Conservation (phyloP, 148 eudicot genomes). For the Amaranthus palmeri region DNA sequence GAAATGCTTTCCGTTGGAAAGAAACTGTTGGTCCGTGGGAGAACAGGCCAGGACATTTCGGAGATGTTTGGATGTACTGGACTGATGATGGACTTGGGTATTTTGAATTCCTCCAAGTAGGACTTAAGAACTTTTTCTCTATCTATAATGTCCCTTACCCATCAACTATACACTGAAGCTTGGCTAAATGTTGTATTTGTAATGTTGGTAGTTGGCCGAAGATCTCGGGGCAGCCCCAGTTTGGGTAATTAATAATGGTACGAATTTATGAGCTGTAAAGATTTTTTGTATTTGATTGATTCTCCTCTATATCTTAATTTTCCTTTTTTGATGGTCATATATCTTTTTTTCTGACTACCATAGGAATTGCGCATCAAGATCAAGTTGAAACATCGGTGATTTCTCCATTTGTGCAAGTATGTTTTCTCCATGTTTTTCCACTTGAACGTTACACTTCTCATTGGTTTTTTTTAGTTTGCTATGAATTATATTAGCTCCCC, state of each 20-base stretch:
- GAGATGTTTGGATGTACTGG: conserved; percentile 84
- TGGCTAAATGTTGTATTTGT: conserved; percentile 9
- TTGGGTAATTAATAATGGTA: conserved; percentile 94
- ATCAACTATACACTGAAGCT: background rate
- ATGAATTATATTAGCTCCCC: too few relatives aligned
- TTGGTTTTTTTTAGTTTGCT: too few relatives aligned
- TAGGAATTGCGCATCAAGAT: conserved; percentile 49
- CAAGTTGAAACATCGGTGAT: conserved; percentile 53
- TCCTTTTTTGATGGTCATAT: conserved; percentile 5
- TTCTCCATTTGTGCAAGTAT: conserved; percentile 68
- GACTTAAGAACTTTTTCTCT: conserved; percentile 19
- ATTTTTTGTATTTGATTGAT: background rate
- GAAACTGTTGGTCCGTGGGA: conserved; percentile 89
- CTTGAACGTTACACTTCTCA: too few relatives aligned
- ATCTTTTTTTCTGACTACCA: conserved; percentile 5
- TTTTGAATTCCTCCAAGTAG: conserved; percentile 66
- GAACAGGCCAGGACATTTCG: conserved; percentile 76
- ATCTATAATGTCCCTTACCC: background rate
- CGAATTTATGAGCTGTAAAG: background rate
- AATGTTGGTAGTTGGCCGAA: conserved; percentile 65
- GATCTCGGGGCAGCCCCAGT: conserved; percentile 84
- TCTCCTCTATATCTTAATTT: background rate
- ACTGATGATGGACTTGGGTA: conserved; percentile 88
- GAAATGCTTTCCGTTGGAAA: conserved; percentile 85
- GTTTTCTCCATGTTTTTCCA: conserved; percentile 10